phyloP scores from a whole-genome alignment of 176 grass and related monocot genomes.

The Zizania latifolia region DNA sequence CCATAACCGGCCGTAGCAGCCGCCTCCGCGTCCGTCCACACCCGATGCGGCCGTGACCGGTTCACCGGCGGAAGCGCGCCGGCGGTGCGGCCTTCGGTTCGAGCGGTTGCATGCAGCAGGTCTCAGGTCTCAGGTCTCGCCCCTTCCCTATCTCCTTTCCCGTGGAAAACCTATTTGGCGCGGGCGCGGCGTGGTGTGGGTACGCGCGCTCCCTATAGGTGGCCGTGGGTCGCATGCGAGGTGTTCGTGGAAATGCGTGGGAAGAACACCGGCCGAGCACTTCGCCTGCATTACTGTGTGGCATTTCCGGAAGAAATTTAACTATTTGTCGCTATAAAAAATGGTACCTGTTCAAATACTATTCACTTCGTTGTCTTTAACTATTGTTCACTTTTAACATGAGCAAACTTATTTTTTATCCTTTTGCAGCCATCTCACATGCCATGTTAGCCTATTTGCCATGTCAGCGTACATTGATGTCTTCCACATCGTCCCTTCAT shows the following conservation, averaged over 20 bases:
- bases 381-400: too few relatives aligned
- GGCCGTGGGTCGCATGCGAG: neutral
- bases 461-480: too few relatives aligned
- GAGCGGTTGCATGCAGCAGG: neutral
- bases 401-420: too few relatives aligned
- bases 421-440: too few relatives aligned
- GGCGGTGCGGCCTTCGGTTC: neutral
- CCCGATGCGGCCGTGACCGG: constrained; percentile 18
- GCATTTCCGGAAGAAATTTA: too few relatives aligned
- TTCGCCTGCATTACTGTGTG: neutral
- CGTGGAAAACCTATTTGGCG: neutral
- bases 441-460: too few relatives aligned
- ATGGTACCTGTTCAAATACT: too few relatives aligned
- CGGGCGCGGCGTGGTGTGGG: neutral
- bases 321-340: too few relatives aligned
- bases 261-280: neutral
- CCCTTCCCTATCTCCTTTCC: neutral
- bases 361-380: too few relatives aligned
- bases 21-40: neutral
- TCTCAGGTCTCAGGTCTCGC: constrained; percentile 12
- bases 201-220: neutral
- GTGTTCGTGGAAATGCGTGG: constrained; percentile 34
- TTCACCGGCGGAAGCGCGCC: neutral
- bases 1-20: neutral
- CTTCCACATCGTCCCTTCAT: too few relatives aligned